A percentile compares a stretch with the other conserved stretches of the same genome.
These are phyloP conservation scores for Omphalotus guepiniiformis DNA, from an alignment of 768 basidiomycete species.

Conservation along the genomic window DNA sequence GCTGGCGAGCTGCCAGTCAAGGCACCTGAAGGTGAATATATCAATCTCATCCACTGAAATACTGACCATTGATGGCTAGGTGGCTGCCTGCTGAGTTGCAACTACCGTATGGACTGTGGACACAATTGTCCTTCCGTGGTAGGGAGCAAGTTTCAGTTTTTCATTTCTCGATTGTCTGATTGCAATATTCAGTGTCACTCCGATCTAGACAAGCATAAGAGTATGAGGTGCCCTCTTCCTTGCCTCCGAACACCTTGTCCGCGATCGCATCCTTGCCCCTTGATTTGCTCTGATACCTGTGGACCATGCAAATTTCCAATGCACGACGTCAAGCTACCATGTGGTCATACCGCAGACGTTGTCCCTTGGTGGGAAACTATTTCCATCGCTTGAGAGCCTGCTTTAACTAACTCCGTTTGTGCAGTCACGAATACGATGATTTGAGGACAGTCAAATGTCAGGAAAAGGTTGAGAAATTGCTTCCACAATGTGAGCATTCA, in stretches of 20 bases:
- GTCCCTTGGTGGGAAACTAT: slow-evolving; percentile 45
- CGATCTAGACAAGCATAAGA: slow-evolving; percentile 51
- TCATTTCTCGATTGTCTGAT: not conserved
- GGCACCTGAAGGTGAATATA: slow-evolving; percentile 53
- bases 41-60: not conserved
- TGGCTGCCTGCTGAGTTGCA: slow-evolving; percentile 59
- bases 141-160: not conserved
- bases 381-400: too few relatives aligned
- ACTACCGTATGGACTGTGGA: slow-evolving; percentile 50
- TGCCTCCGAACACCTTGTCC: slow-evolving; percentile 48
- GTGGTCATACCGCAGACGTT: slow-evolving; percentile 43
- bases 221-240: slow-evolving; percentile 40
- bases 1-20: slow-evolving; percentile 48
- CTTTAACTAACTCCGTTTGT: not conserved
- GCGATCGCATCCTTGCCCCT: slow-evolving; percentile 54
- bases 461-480: slow-evolving; percentile 35
- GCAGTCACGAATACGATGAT: slow-evolving; percentile 42
- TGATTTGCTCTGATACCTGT: slow-evolving; percentile 47
- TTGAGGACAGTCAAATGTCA: slow-evolving; percentile 42
- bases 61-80: slow-evolving; percentile 31
- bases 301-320: slow-evolving; percentile 49
- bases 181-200: slow-evolving; percentile 48
- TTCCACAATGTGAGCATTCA: slow-evolving; percentile 52
- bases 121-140: slow-evolving; percentile 64
- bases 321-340: slow-evolving; percentile 45